phyloP scores from a whole-genome alignment of 2,329 filamentous ascomycete species.

The Bipolaris gigantea region DNA sequence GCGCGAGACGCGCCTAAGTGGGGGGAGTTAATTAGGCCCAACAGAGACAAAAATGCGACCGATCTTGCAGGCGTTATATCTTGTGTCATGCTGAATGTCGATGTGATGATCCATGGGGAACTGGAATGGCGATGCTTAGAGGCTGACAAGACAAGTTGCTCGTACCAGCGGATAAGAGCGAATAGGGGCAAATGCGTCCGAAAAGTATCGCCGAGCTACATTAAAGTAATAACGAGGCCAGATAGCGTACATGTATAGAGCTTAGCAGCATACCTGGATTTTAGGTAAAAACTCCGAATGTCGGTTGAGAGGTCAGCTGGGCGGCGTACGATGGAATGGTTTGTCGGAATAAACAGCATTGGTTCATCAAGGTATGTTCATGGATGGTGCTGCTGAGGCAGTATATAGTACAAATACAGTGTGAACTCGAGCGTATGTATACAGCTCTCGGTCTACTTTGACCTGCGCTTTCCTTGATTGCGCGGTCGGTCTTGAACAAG shows the following conservation, averaged over 20 bases:
- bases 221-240: background rate
- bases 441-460: conserved; percentile 33
- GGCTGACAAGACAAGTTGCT: background rate
- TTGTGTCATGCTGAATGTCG: conserved; percentile 10
- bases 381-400: conserved; percentile 5
- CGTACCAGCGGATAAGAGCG: background rate
- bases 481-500: conserved; percentile 81
- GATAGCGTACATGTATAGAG: background rate
- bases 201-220: conserved; percentile 1
- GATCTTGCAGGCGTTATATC: conserved; percentile 11
- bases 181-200: background rate
- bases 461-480: conserved; percentile 84
- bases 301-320: background rate
- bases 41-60: conserved; percentile 10
- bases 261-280: background rate
- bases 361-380: conserved; percentile 9
- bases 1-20: background rate
- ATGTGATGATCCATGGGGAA: background rate
- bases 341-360: background rate
- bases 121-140: background rate
- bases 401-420: conserved; percentile 22
- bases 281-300: background rate
- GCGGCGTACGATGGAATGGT: background rate
- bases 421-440: conserved; percentile 12
- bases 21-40: conserved; percentile 5